These are phyloP conservation scores for Schizothecium vesticola DNA, from an alignment of 495 filamentous ascomycete species.

Conservation along the genomic window DNA sequence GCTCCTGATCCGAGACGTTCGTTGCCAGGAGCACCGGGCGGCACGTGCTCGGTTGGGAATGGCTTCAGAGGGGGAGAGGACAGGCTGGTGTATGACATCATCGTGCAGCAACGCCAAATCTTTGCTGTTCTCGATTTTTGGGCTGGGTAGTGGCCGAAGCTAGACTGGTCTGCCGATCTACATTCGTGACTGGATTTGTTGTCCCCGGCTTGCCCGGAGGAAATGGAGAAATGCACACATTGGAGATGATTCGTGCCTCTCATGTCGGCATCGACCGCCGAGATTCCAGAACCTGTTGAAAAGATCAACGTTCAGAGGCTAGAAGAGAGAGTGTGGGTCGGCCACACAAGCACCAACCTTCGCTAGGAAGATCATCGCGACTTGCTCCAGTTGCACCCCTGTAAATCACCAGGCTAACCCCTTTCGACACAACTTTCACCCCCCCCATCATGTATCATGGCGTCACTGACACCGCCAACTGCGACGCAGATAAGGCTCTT, in stretches of 20 bases:
- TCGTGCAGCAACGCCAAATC: no score
- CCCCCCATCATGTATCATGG: slow-evolving; percentile 22
- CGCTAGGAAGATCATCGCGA: slow-evolving; percentile 3
- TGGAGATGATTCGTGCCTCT: neutral
- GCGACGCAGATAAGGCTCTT: neutral
- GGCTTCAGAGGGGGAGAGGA: no score
- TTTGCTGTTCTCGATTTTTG: neutral
- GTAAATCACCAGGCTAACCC: neutral
- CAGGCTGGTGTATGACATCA: no score
- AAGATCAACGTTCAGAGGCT: neutral
- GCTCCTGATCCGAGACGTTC: no score
- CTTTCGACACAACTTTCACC: neutral
- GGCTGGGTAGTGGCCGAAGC: no score
- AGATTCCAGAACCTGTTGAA: neutral
- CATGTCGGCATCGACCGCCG: neutral
- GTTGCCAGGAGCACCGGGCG: no score
- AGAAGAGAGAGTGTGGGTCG: neutral
- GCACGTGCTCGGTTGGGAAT: no score
- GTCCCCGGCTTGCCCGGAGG: neutral
- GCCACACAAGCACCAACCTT: neutral
- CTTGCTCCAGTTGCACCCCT: neutral
- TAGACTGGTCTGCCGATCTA: no score
- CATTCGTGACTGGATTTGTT: no score
- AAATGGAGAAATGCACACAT: neutral
- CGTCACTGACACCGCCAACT: slow-evolving; percentile 12